Conservation (phyloP, 1,284 basidiomycete genomes). For the Peniophora sp. region DNA sequence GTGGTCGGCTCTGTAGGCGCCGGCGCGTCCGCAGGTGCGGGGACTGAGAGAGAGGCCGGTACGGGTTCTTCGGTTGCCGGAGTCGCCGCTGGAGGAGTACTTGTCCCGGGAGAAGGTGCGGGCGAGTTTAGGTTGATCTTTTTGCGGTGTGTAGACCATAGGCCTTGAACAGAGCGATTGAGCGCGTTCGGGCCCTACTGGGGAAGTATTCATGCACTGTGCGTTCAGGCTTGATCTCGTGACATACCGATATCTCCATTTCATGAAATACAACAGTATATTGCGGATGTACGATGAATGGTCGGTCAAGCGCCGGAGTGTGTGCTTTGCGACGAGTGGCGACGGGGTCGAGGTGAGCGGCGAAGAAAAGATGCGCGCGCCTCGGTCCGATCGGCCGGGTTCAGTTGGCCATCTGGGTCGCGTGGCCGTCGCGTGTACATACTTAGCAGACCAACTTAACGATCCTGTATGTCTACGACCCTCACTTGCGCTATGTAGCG, state of each 20-base stretch:
- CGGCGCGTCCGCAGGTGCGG: conserved; percentile 5
- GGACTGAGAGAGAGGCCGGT: conserved; percentile 4
- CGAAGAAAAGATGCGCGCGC: too few relatives aligned
- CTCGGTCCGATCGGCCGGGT: too few relatives aligned
- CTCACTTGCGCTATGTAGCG: too few relatives aligned
- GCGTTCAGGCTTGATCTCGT: not conserved
- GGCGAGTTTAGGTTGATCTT: conserved; percentile 61
- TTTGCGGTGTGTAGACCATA: conserved; percentile 61
- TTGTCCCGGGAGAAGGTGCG: conserved; percentile 10
- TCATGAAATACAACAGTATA: not conserved
- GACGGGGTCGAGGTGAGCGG: too few relatives aligned
- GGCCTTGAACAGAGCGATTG: conserved; percentile 69
- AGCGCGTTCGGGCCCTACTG: conserved; percentile 59
- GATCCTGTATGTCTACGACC: too few relatives aligned
- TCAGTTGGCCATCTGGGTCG: too few relatives aligned
- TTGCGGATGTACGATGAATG: too few relatives aligned
- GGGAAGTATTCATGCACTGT: not conserved
- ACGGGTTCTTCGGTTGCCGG: conserved; percentile 18
- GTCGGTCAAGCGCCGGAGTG: too few relatives aligned
- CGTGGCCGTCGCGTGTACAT: too few relatives aligned
- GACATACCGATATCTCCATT: not conserved
- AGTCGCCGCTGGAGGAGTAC: conserved; percentile 18
- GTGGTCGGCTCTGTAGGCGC: conserved; percentile 10
- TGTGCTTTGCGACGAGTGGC: too few relatives aligned
- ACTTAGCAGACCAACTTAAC: too few relatives aligned